phyloP scores from a whole-genome alignment of 305 asterid species.

The Solanum hybrid region DNA sequence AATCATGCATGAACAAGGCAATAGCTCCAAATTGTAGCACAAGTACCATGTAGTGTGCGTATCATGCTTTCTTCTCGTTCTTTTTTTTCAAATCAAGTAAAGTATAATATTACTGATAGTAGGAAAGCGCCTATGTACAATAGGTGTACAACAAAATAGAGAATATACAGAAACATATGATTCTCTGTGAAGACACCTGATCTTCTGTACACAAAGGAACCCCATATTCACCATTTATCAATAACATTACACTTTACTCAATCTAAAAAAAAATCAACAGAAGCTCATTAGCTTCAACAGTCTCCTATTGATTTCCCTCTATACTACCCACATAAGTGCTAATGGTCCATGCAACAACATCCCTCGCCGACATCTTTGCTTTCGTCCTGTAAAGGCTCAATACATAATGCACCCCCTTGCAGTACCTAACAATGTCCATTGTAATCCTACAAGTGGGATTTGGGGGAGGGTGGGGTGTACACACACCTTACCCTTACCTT shows the following conservation, averaged over 20 bases:
- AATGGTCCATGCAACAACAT: background rate
- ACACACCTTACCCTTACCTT: background rate
- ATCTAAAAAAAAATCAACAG: background rate
- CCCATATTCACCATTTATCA: background rate
- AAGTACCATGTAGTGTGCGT: background rate
- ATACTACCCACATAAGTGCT: background rate
- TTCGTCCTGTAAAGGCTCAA: background rate
- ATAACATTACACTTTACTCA: constrained; percentile 1
- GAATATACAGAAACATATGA: background rate
- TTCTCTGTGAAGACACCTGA: background rate
- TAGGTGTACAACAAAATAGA: background rate
- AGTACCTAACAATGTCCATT: background rate
- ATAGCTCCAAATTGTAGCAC: background rate
- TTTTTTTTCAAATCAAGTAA: constrained; percentile 1
- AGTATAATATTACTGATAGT: background rate
- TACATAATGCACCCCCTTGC: background rate
- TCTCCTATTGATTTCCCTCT: background rate
- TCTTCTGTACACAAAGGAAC: background rate
- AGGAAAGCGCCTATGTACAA: background rate
- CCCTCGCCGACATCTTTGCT: background rate
- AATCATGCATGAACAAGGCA: background rate
- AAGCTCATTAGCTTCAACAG: background rate
- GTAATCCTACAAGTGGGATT: background rate
- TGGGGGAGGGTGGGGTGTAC: background rate
- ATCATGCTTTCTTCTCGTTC: background rate